Evolutionary conservation across 2,329 filamentous ascomycete species (phyloP), one percentile per base, ranked within the genome.

Genomic region (Trematosphaeria pertusa): DNA sequence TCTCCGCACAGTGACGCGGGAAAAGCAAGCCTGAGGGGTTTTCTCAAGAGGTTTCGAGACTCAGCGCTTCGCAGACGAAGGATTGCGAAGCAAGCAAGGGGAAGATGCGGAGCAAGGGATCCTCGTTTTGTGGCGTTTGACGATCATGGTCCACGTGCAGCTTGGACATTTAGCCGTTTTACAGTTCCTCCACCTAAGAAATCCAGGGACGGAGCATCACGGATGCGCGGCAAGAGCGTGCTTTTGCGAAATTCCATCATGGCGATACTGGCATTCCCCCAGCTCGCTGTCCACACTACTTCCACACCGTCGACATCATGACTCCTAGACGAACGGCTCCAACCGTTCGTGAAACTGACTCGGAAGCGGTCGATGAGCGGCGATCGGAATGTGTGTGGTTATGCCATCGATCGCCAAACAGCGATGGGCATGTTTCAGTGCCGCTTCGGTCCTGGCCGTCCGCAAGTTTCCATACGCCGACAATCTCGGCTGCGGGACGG

Each of bases 401-500:
- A 32, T 37, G 39, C 12, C 15, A 34, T 37, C 19, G 44, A 43
- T 43, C 34, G n/a, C 10, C 40, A 18, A n/a, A 15, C 15, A 26
- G 36, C 21, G 35, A 52, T 49, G 11, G 11, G 22, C 46, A 35
- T 35, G 52, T 53, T 43, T 48, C 50, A 47, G 43, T 56, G 44
- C 56, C 43, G 37, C 14, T 48, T 51, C 37, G 39, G 56, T 47
- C 46, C 39, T 42, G 44, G 36, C 37, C 31, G 46, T 40, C 43
- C 45, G 43, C 31, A 39, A 44, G 42, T 26, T 48, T 46, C 24
- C 24, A 8, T n/a, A 15, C 24, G 19, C 33, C 3, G 30, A 35
- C 47, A 48, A 62, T 66, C 52, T 59, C 53, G 54, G 56, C 36
- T 56, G 48, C 50, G 49, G 50, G 46, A 56, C 52, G 51, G 47